Evolutionary conservation across 176 grass and related monocot species (phyloP).

Genomic region (Alopecurus myosuroides): DNA sequence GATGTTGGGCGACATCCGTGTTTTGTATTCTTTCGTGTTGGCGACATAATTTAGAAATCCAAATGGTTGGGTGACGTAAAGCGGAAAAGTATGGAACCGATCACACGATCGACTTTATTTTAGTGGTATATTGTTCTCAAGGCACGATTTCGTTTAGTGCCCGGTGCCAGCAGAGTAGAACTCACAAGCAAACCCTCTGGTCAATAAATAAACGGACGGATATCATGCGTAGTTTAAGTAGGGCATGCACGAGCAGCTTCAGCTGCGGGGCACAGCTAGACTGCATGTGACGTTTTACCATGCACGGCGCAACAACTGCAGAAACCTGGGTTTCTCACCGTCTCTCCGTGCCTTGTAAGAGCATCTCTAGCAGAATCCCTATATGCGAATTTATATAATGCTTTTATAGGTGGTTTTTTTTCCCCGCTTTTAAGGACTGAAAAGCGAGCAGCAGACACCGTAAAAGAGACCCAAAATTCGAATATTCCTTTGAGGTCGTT

Average conservation of each 20-base stretch:
- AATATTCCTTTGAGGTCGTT: no score
- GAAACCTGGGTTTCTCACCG: neutral
- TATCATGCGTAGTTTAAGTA: neutral
- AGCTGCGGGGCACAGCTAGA: slow-evolving; percentile 14
- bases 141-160: neutral
- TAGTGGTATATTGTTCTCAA: neutral
- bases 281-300: slow-evolving; percentile 25
- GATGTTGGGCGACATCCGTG: neutral
- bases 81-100: neutral
- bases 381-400: no score
- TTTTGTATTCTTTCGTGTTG: neutral
- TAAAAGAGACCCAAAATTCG: no score
- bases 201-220: neutral
- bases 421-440: no score
- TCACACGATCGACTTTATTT: neutral
- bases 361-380: no score
- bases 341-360: neutral
- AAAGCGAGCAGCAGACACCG: no score
- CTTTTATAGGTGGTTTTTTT: no score
- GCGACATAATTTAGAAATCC: neutral
- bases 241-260: neutral
- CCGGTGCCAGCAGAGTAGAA: neutral
- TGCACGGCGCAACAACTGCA: neutral
- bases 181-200: neutral
- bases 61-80: neutral